Base-by-base conservation (phyloP, 2,329 filamentous ascomycete species). In the Colletotrichum sp. region DNA sequence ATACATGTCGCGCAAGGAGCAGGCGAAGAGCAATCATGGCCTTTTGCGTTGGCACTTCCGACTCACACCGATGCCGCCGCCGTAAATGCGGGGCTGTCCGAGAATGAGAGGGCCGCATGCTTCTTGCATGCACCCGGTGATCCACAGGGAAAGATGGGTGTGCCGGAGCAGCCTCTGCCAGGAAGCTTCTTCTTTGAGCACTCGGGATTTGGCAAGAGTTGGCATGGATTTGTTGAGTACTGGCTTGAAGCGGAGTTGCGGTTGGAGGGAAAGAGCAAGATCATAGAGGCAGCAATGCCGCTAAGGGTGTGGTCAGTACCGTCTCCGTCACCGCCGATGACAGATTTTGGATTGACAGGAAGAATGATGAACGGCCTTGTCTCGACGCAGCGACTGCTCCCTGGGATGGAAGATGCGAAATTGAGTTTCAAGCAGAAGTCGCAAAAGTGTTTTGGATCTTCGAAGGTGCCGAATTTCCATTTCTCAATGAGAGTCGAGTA, bases 161-260 rank as follows among this genome's bases (percentile, higher is more conserved):
- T 78, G 9, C 65, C 72, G 1, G 57, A 66, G 2, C 70, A 75
- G 29, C 38, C 72, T 2, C 73, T 81, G 8, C 79, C 78, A 2
- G 70, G 70, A 1, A 74, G 75, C 58, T 66, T 77, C 66, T 6
- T 72, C 59, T 62, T 70, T 27, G 24, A 57, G 4, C 27, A 51
- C 27, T 8, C 31, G 57, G 54, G 62, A 15, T 68, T 70, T 11
- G 54, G 36, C 31, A 76, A 71, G 2, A 65, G 29, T 2, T 76
- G 76, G n/a, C 76, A 82, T 24, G 73, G 75, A 5, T 81, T 77
- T 12, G 81, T 83, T n/a, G 82, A 86, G 58, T 86, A 85, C 55
- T 79, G 77, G 13, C 71, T 86, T 2, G 70, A 81, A 36, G 82
- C 83, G 0, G 66, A 72, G 75, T 3, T 43, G 84, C 3, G 65